Evolutionary conservation across 1,284 basidiomycete genomes (phyloP).

Genomic region (Sporisorium sorghi): DNA sequence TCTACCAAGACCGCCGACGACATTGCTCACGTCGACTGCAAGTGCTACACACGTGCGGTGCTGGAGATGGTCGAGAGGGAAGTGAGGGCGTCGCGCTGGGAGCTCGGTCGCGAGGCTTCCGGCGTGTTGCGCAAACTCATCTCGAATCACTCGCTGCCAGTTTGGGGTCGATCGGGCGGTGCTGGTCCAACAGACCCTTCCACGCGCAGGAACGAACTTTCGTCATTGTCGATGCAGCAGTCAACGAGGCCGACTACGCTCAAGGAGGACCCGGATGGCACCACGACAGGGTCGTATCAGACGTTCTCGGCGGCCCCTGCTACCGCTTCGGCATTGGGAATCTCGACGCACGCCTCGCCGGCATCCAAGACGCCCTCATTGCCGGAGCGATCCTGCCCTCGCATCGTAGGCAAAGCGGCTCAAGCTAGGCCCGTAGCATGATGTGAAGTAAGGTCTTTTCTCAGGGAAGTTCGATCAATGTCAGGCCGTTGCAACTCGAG

Average conservation of each 20-base stretch:
- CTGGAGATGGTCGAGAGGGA: slow-evolving; percentile 56
- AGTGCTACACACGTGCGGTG: slow-evolving; percentile 48
- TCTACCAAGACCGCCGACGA: slow-evolving; percentile 49
- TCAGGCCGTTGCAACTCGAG: too few species aligned
- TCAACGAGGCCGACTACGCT: slow-evolving; percentile 11
- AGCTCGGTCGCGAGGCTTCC: slow-evolving; percentile 55
- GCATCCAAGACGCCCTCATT: not conserved
- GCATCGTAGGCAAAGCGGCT: not conserved
- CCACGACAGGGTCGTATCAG: not conserved
- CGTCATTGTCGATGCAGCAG: slow-evolving; percentile 30
- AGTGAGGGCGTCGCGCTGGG: slow-evolving; percentile 55
- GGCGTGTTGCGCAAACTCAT: slow-evolving; percentile 58
- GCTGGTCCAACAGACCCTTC: not conserved
- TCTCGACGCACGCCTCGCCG: slow-evolving; percentile 13
- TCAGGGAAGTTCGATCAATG: too few species aligned
- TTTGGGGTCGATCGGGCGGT: slow-evolving; percentile 25
- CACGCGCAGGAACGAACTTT: slow-evolving; percentile 21
- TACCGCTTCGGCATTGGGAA: slow-evolving; percentile 5
- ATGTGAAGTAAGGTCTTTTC: too few species aligned
- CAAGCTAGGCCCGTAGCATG: not conserved
- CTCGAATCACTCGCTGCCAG: slow-evolving; percentile 39
- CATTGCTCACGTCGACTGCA: slow-evolving; percentile 45
- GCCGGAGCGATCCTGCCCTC: slow-evolving; percentile 14
- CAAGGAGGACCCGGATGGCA: slow-evolving; percentile 32
- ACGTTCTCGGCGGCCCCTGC: not conserved